Base-by-base conservation (phyloP, 805 yeast species). In the Candida nemodendra region DNA sequence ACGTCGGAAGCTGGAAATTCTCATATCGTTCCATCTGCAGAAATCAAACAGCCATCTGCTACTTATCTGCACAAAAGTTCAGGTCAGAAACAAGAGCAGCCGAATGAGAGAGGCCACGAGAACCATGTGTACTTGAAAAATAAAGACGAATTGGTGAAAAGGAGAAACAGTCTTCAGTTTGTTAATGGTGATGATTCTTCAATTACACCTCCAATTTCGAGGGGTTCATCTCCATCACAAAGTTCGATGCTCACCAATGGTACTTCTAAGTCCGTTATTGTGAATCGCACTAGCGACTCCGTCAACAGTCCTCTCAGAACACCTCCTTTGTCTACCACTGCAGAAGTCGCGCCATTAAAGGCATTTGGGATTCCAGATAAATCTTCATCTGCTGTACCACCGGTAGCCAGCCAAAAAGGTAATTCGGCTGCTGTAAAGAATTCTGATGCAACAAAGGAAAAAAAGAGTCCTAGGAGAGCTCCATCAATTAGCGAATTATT, bases 141-240 rank as follows among this genome's bases (percentile, higher is more conserved):
- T 59, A 70, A 15, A 68, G 71, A 30, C 62, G 68, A 45, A 9
- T 34, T 47, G n/a, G 43, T 39, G 5, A 45, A 46, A 26, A 41
- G 54, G 28, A 42, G 61, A 37, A 51, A 51, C 32, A 54, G 59
- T 27, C 39, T 56, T 21, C 59, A 56, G 28, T 49, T 53, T 39
- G 59, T 48, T 13, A 53, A 51, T 22, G 51, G 51, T 4, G 51
- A 47, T 27, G 43, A 34, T 12, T 40, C 38, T 5, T 50, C 58
- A 9, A 27, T 50, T 14, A 50, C 57, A 2, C 56, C 56, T 5
- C 58, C 56, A 4, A 26, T 38, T 7, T 51, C 56, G 6, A 34
- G 51, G 29, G 41, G 40, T 3, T 45, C 57, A 3, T 54, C 57
- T 2, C 52, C 53, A 2, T 48, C 56, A 5, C n/a, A 41, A 25